These are phyloP conservation scores for Geotrichum phurueaensis DNA, from an alignment of 1,139 yeast species.

Conservation along the genomic window DNA sequence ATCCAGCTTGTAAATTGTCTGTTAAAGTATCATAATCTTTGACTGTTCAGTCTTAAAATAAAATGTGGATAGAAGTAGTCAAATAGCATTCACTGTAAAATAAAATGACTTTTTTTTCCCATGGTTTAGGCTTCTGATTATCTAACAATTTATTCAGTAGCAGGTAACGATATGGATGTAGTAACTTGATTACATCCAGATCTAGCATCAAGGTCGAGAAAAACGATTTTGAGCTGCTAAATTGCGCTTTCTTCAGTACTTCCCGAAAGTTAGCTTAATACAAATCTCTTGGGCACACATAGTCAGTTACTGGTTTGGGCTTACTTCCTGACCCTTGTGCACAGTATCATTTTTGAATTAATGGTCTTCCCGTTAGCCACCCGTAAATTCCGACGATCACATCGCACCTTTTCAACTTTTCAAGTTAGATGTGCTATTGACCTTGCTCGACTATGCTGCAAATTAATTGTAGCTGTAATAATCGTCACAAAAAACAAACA, in stretches of 20 bases:
- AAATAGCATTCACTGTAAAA: too few relatives aligned
- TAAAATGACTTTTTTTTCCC: too few relatives aligned
- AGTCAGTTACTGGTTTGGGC: neutral
- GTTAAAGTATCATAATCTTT: too few relatives aligned
- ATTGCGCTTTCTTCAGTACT: too few relatives aligned
- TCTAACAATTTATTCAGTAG: too few relatives aligned
- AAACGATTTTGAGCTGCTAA: neutral
- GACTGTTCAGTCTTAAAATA: too few relatives aligned
- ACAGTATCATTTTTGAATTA: neutral
- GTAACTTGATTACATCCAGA: too few relatives aligned
- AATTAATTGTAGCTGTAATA: neutral
- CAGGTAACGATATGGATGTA: too few relatives aligned
- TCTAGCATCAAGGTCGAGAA: too few relatives aligned
- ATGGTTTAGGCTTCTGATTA: too few relatives aligned
- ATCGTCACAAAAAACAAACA: neutral
- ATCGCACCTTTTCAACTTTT: neutral
- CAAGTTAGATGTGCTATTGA: neutral
- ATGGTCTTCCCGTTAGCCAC: neutral
- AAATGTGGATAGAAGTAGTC: too few relatives aligned
- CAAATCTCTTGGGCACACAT: neutral
- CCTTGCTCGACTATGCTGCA: neutral
- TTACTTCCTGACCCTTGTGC: neutral
- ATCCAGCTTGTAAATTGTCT: too few relatives aligned
- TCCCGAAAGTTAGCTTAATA: neutral
- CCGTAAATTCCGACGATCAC: neutral